Base-by-base conservation (phyloP, 192 early-diverging fungal species). In the Globomyces pollinis-pini region DNA sequence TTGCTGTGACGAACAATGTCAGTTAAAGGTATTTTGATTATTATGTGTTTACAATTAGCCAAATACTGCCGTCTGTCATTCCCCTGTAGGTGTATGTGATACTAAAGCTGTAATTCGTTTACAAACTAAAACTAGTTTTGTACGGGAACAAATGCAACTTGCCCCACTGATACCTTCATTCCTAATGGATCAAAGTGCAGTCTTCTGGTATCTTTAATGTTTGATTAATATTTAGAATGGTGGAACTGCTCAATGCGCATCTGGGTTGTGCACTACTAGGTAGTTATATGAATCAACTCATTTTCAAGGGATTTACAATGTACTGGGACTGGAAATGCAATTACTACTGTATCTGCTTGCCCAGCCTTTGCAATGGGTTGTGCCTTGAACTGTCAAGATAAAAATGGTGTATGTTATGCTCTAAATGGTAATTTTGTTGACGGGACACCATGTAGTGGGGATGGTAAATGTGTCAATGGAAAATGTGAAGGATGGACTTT, bases 21-120 rank as follows among this genome's bases (percentile, higher is more conserved):
- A 66, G 38, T 50, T 67, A 29, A 18, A 18, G 15, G 16, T 50
- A 29, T 18, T 20, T 45, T 4, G 60, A 50, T n/a, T n/a, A n/a
- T n/a, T n/a, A n/a, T n/a, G n/a, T n/a, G n/a, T n/a, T n/a, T n/a
- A n/a, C n/a, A n/a, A n/a, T n/a, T n/a, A n/a, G n/a, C n/a, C n/a
- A n/a, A n/a, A n/a, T n/a, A n/a, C n/a, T n/a, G n/a, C n/a, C n/a
- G n/a, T 86, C 38, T 97, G 92, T 60, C 81, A 91, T n/a, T 63
- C 82, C 0, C 66, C 85, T 3, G 73, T 75, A 57, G 88, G 87
- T 0, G 74, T 83, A 29, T 97, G 94, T 71, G 92, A 94, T 70
- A 68, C 86, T 32, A 61, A 73, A 1, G 89, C 91, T 68, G 72
- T 71, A 1, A 58, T 57, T 57, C 59, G 7, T 36, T n/a, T n/a